Conservation (phyloP, 139 green algal genomes). For the Edaphochlamys debaryana region DNA sequence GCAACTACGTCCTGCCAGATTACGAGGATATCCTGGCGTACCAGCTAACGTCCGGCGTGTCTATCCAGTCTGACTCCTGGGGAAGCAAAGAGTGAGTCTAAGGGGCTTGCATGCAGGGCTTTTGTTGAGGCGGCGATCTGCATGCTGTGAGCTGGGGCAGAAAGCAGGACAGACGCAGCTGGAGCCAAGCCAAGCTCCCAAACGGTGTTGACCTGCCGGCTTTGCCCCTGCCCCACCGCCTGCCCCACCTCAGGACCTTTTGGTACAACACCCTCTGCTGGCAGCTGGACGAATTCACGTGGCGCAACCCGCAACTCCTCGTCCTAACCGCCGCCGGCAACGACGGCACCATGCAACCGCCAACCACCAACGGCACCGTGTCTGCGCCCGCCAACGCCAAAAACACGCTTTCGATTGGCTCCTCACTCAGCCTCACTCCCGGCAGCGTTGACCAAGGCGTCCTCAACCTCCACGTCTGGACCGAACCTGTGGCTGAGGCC, state of each 20-base stretch:
- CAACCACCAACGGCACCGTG: constrained; percentile 65
- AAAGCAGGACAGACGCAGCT: no score
- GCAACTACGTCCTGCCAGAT: constrained; percentile 7
- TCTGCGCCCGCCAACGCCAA: constrained; percentile 82
- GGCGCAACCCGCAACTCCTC: constrained; percentile 19
- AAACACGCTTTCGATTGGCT: constrained; percentile 82
- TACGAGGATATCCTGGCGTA: constrained; percentile 60
- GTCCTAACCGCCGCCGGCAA: constrained; percentile 75
- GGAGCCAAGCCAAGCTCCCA: no score
- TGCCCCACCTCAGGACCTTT: not conserved
- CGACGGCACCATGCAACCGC: constrained; percentile 49
- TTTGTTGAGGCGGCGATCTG: no score
- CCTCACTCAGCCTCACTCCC: constrained; percentile 54
- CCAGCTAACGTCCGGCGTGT: constrained; percentile 69
- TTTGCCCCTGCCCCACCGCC: no score
- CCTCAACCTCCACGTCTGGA: not conserved
- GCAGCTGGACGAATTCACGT: constrained; percentile 14
- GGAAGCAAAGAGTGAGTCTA: constrained; percentile 18
- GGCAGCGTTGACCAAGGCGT: not conserved
- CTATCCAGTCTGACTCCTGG: constrained; percentile 57
- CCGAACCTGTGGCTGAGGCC: not conserved
- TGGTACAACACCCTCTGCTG: constrained; percentile 21
- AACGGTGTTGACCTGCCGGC: no score
- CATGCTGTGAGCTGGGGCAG: no score
- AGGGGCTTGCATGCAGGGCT: not conserved